Evolutionary conservation across 805 yeast genomes (phyloP).

Genomic region (Hanseniaspora meyeri): DNA sequence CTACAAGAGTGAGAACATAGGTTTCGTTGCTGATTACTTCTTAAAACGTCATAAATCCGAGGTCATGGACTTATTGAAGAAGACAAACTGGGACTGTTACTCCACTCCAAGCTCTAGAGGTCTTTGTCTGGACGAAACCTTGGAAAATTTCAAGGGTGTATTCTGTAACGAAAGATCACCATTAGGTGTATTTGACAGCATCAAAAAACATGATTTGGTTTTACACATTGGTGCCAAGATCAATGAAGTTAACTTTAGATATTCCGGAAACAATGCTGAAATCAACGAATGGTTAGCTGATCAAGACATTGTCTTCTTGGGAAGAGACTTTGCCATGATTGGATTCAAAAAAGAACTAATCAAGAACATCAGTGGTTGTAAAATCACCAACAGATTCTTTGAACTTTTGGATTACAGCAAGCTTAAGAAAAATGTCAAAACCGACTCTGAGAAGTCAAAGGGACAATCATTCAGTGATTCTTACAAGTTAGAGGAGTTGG

Average conservation of each 20-base stretch:
- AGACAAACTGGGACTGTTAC: constrained; percentile 40
- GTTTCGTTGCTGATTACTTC: constrained; percentile 59
- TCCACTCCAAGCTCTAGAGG: constrained; percentile 62
- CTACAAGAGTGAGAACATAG: constrained; percentile 45
- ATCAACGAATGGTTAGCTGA: constrained; percentile 4
- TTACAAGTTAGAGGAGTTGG: not conserved
- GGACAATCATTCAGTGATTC: constrained; percentile 8
- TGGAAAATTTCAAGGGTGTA: constrained; percentile 52
- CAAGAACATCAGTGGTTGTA: constrained; percentile 36
- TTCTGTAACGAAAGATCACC: constrained; percentile 45
- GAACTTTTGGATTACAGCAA: constrained; percentile 26
- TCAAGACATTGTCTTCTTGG: constrained; percentile 9
- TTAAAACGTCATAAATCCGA: constrained; percentile 42
- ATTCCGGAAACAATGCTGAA: not conserved
- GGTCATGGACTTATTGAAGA: constrained; percentile 37
- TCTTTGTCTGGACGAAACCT: constrained; percentile 51
- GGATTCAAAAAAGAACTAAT: constrained; percentile 16
- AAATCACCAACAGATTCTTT: constrained; percentile 38
- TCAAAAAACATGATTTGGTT: constrained; percentile 51
- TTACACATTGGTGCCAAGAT: constrained; percentile 56
- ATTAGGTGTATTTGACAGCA: constrained; percentile 35
- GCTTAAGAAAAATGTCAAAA: not conserved
- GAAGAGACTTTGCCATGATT: constrained; percentile 12
- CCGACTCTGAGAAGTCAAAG: constrained; percentile 11
- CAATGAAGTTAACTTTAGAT: constrained; percentile 37